A percentile compares a stretch with the other conserved stretches of the same genome.
Evolutionary conservation across 345 rosid species (phyloP).

Genomic region (Linum usitatissimum): DNA sequence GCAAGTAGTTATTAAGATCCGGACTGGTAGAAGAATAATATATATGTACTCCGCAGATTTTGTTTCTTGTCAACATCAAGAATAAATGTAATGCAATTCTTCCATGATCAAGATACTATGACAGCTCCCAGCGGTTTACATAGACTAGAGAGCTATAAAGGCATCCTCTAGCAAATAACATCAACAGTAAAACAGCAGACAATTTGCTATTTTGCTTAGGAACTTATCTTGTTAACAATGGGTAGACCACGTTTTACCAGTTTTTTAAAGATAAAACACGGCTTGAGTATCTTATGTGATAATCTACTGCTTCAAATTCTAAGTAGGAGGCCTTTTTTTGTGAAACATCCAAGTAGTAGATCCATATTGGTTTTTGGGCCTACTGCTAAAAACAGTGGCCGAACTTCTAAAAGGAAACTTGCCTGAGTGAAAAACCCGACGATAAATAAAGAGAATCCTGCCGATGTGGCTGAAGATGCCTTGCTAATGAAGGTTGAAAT

Average conservation of each 20-base stretch:
- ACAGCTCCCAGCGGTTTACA: neutral
- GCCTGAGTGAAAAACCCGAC: slow-evolving; percentile 79
- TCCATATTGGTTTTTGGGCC: neutral
- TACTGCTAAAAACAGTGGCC: neutral
- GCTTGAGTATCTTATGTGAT: no score
- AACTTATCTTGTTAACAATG: no score
- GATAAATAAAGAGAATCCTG: slow-evolving; percentile 68
- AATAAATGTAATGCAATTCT: neutral
- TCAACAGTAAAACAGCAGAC: neutral
- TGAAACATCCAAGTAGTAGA: neutral
- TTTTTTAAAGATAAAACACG: no score
- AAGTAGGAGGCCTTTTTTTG: no score
- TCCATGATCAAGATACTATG: neutral
- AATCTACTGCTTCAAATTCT: no score
- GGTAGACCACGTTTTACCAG: no score
- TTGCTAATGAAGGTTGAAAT: slow-evolving; percentile 74
- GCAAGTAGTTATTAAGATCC: neutral
- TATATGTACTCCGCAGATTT: neutral
- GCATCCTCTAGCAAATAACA: neutral
- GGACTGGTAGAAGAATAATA: neutral
- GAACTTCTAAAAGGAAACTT: slow-evolving; percentile 12
- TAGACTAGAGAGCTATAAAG: neutral
- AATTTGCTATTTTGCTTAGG: no score
- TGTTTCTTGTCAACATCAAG: neutral
- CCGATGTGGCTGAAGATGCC: slow-evolving; percentile 66